Evolutionary conservation across 208 protist genomes (phyloP), one percentile per base, ranked within the genome.

Genomic region (Wallacemonas collosoma): DNA sequence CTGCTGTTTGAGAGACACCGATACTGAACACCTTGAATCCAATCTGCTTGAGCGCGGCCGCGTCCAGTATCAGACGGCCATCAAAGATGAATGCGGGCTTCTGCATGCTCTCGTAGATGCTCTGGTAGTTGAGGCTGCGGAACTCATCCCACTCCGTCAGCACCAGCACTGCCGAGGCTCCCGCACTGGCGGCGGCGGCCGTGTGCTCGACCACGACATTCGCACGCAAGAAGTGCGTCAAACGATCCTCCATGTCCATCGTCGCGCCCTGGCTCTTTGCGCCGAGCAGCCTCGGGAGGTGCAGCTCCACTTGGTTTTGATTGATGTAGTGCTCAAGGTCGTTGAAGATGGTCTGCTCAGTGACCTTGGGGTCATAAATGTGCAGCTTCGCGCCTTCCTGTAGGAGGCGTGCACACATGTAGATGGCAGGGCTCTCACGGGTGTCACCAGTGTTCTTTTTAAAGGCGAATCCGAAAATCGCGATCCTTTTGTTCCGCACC

Each of bases 61-160:
- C 64, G 67, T 98, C 80, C 15, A 98, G 71, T 43, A 98, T 83
- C 35, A 91, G 83, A 15, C 96, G 70, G 7, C 98, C 98, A 77
- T 99, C 98, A 75, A 99, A 99, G 40, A 99, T 39, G 72, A 98
- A 98, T 47, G 97, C 93, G 1, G 98, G 98, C 74, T 98, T 97
- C 17, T 77, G 45, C 98, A 99, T 99, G 7, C 44, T 55, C 4
- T 87, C 75, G 75, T 96, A 99, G 50, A 98, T 85, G 2, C 56
- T 71, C 15, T 77, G 3, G 75, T 94, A 99, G 80, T 99, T 90
- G 54, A 96, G 80, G 44, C 44, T 77, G 67, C 54, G 85, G 84
- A 99, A 99, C 80, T 98, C 97, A 75, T 98, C 93, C 98, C 98
- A 99, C 73, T 99, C 98, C n/a, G 98, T 99, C 26, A 98, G 71